Percentiles rank a stretch among this genome's conserved stretches.
Conservation (phyloP, 805 yeast genomes). For the Middelhovenomyces tepae region DNA sequence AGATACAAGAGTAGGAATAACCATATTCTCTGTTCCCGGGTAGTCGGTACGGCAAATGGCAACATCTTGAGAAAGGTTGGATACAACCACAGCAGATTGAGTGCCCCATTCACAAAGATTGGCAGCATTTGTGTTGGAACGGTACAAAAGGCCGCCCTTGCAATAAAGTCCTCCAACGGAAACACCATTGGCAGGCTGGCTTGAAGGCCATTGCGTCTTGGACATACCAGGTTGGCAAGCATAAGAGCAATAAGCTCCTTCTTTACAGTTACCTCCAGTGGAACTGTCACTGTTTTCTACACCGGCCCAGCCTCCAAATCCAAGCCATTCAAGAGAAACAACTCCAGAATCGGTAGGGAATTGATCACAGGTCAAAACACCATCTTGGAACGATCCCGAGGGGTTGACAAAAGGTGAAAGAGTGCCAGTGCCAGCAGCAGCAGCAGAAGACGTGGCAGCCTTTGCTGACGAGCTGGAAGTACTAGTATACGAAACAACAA, state of each 20-base stretch:
- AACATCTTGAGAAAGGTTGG: constrained; percentile 54
- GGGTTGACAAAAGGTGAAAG: constrained; percentile 19
- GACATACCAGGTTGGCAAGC: constrained; percentile 99
- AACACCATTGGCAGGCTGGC: constrained; percentile 81
- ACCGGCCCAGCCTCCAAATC: constrained; percentile 80
- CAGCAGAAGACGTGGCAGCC: constrained; percentile 19
- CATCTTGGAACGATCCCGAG: constrained; percentile 52
- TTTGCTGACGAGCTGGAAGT: constrained; percentile 16
- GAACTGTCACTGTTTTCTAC: constrained; percentile 50
- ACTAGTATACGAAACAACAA: constrained; percentile 10
- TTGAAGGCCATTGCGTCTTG: constrained; percentile 93
- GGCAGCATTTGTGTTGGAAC: constrained; percentile 56
- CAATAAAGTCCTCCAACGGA: constrained; percentile 92
- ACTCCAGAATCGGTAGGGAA: constrained; percentile 80
- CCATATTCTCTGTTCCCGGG: constrained; percentile 99
- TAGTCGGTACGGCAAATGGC: constrained; percentile 97
- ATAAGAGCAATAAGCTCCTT: constrained; percentile 92
- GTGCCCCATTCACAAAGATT: constrained; percentile 85
- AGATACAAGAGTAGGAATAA: constrained; percentile 73
- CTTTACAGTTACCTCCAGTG: constrained; percentile 57
- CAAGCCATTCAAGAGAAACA: constrained; percentile 58
- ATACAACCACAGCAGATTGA: constrained; percentile 58
- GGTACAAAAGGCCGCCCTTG: constrained; percentile 75
- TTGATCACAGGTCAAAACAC: constrained; percentile 52
- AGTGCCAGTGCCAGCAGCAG: constrained; percentile 14